Base-by-base conservation (phyloP, 257 asterid genomes). In the Euphrasia confusa region DNA sequence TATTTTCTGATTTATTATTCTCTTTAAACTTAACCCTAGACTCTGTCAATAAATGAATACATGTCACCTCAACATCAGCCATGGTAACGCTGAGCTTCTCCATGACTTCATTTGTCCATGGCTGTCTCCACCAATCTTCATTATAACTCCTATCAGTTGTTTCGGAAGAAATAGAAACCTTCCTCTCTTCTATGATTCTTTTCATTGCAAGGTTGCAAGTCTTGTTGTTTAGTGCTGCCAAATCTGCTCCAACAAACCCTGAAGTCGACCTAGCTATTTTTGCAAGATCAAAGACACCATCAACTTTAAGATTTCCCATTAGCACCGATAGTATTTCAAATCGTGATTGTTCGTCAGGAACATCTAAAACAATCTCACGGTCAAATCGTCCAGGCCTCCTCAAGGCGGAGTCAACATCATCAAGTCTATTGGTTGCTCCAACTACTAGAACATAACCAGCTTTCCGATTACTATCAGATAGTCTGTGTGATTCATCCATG, bases 341-440 rank as follows among this genome's bases (percentile, higher is more conserved):
- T 79, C 99, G 75, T 9, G 89, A 89, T 62, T 42, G 67, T 77
- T 92, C 97, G 74, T 89, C 86, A 0, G 97, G 99, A 57, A 86
- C 80, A 59, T 89, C 91, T 68, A 92, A 71, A 18, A 54, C 71
- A 71, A 89, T 78, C 75, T 92, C 96, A 57, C 84, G 93, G 55
- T 92, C 99, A 75, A 92, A 92, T 64, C 97, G 83, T 27, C 97
- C 97, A 61, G 95, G 87, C 82, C 98, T 81, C 76, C 98, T 89
- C 78, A 88, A 80, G 30, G 95, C 96, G 63, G 90, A 78, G 63
- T 92, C 98, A 70, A 92, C 66, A 54, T 89, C 78, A 63, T 92
- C 97, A 62, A 95, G 95, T 74, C 93, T 78, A 66, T 92, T 92
- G 27, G 97, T 92, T 39, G 95, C 95, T 70, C 89, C 97, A 76